Conservation (phyloP, 805 yeast species). For the Naumovozyma dairenensis region DNA sequence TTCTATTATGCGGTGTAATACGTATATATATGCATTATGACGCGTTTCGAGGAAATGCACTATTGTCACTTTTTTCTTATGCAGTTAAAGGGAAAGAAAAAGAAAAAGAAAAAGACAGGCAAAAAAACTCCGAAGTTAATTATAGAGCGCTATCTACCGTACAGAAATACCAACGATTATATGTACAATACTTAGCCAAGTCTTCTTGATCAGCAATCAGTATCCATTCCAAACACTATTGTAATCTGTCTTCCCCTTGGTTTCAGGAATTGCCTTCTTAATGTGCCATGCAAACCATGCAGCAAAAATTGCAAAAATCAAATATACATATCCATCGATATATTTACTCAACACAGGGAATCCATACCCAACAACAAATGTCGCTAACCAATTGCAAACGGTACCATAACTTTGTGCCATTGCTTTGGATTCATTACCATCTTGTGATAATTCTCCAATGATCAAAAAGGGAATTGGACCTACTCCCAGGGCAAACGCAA, state of each 20-base stretch:
- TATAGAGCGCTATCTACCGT: no score
- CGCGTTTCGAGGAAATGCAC: no score
- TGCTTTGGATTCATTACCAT: constrained; percentile 60
- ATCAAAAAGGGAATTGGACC: constrained; percentile 94
- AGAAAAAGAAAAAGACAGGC: no score
- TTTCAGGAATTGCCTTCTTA: constrained; percentile 28
- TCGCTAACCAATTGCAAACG: constrained; percentile 82
- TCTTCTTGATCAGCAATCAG: no score
- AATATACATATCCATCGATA: constrained; percentile 73
- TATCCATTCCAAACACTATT: constrained; percentile 16
- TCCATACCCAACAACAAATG: constrained; percentile 67
- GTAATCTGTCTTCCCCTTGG: constrained; percentile 15
- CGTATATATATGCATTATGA: no score
- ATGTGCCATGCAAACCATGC: constrained; percentile 32
- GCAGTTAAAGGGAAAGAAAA: no score
- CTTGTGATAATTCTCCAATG: constrained; percentile 83
- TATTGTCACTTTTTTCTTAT: no score
- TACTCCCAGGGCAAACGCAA: constrained; percentile 80
- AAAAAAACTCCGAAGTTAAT: no score
- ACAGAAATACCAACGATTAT: no score
- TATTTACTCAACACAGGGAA: constrained; percentile 63
- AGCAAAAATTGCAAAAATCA: constrained; percentile 57
- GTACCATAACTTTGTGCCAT: constrained; percentile 91
- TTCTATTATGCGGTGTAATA: no score
- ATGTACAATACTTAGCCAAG: no score